Evolutionary conservation across 1,139 yeast genomes (phyloP), one percentile per base, ranked within the genome.

Genomic region (Ashbya aceris): DNA sequence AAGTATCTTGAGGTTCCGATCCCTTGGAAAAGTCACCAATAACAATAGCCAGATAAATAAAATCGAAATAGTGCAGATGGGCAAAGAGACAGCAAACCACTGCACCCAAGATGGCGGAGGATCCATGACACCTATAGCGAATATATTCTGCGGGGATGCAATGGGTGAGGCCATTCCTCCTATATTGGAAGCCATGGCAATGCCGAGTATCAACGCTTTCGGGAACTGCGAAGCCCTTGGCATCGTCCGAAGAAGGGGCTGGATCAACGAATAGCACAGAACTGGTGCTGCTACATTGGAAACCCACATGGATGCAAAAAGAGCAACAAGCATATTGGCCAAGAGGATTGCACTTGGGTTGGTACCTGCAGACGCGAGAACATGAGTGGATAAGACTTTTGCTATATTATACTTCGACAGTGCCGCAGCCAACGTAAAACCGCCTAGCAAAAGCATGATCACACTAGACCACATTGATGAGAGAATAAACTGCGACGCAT

Each of bases 101-200:
- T 84, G 83, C 10, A 83, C 81, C 97, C 97, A 89, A 11, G 94
- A 84, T 2, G 96, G 96, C 49, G 73, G 79, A 4, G 96, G 96
- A 42, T 68, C 69, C 96, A 89, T 89, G 50, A 82, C 70, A 48
- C 86, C 86, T 41, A 89, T 70, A 1, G 96, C 95, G 55, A 89
- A 79, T 49, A 89, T 84, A 61, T 89, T 89, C 60, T 89, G 97
- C 3, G 97, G 97, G 7, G 95, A 84, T 1, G 96, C 86, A 57
- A 89, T 89, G 8, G 97, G 97, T 2, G 96, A 85, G 0, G 95
- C 83, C 94, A 87, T 87, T 54, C 97, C 97, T 26, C 95, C 96
- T 44, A 89, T 71, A 58, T 89, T 86, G 4, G 95, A 83, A 2
- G 96, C 93, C 44, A 89, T 67, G 0, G 96, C 96, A 53, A 89